A percentile compares a stretch with the other conserved stretches of the same genome.
phyloP scores from a whole-genome alignment of 768 basidiomycete genomes.

The Tylopilus vinaceipallidus region DNA sequence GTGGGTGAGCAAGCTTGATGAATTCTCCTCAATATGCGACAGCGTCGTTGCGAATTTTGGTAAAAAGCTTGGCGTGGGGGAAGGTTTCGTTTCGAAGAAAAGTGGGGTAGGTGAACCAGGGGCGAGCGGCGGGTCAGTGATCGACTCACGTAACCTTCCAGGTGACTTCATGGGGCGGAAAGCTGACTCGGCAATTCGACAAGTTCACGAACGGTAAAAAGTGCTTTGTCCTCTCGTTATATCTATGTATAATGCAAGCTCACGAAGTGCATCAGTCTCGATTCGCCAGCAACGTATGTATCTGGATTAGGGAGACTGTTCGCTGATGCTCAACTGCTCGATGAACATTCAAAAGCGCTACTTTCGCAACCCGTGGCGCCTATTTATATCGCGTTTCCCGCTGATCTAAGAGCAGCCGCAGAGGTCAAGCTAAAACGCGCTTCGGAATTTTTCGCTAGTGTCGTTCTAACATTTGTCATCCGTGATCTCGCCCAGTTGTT shows the following conservation, averaged over 20 bases:
- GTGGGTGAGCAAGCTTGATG: slow-evolving; percentile 77
- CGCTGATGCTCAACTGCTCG: slow-evolving; percentile 71
- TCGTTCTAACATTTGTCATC: slow-evolving; percentile 87
- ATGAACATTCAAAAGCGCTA: slow-evolving; percentile 81
- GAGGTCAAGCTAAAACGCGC: slow-evolving; percentile 76
- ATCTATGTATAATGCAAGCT: slow-evolving; percentile 12
- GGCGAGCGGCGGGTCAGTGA: background rate
- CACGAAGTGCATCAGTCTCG: slow-evolving; percentile 51
- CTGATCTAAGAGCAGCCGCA: slow-evolving; percentile 58
- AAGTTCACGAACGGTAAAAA: slow-evolving; percentile 89
- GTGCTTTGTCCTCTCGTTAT: slow-evolving; percentile 41
- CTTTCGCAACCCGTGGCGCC: slow-evolving; percentile 63
- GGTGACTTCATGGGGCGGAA: slow-evolving; percentile 68
- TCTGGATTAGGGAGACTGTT: slow-evolving; percentile 74
- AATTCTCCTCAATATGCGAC: slow-evolving; percentile 77
- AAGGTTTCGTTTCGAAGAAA: slow-evolving; percentile 83
- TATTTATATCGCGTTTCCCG: slow-evolving; percentile 68
- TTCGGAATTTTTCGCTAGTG: slow-evolving; percentile 90
- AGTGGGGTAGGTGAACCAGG: slow-evolving; percentile 46
- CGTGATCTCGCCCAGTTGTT: slow-evolving; percentile 81
- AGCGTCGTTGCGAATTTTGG: slow-evolving; percentile 78
- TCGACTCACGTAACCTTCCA: slow-evolving; percentile 22
- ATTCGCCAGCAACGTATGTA: slow-evolving; percentile 85
- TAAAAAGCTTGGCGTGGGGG: slow-evolving; percentile 86
- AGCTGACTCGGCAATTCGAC: slow-evolving; percentile 72